These are phyloP conservation scores for Saccharomyces hybrid DNA, from an alignment of 1,139 yeast species.

Conservation along the genomic window DNA sequence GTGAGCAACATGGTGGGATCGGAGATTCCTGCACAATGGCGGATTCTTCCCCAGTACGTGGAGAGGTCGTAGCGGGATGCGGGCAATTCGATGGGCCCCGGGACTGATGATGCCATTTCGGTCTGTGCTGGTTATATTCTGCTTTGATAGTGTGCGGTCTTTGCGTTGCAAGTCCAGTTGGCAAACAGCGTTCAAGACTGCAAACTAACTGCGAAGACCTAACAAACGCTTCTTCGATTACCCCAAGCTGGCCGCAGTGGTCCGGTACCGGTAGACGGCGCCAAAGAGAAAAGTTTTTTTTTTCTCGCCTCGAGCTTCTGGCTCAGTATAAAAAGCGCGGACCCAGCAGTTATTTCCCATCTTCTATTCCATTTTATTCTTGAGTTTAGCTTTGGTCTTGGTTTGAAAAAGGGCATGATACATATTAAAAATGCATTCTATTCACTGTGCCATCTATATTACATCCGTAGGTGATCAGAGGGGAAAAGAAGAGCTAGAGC, in stretches of 20 bases:
- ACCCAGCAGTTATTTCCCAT: neutral
- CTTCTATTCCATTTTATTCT: neutral
- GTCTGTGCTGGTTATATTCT: neutral
- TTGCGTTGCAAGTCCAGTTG: neutral
- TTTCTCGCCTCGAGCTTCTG: neutral
- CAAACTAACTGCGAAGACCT: neutral
- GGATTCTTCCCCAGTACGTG: constrained; percentile 89
- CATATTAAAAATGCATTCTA: constrained; percentile 30
- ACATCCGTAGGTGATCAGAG: constrained; percentile 29
- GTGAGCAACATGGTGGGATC: constrained; percentile 87
- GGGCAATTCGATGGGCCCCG: constrained; percentile 75
- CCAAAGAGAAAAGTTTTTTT: neutral
- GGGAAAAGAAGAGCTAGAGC: constrained; percentile 32
- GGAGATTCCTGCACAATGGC: constrained; percentile 86
- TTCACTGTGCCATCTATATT: constrained; percentile 30
- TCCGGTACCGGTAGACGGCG: neutral
- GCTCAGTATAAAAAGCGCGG: neutral
- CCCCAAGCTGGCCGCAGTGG: neutral
- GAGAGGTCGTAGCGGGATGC: constrained; percentile 68
- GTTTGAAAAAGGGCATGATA: constrained; percentile 13
- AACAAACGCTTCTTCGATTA: neutral
- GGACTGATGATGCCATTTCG: constrained; percentile 76
- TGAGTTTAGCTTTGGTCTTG: neutral
- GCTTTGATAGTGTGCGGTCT: neutral
- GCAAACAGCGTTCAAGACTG: neutral